phyloP scores from a whole-genome alignment of 345 rosid species.

The Noccaea caerulescens region DNA sequence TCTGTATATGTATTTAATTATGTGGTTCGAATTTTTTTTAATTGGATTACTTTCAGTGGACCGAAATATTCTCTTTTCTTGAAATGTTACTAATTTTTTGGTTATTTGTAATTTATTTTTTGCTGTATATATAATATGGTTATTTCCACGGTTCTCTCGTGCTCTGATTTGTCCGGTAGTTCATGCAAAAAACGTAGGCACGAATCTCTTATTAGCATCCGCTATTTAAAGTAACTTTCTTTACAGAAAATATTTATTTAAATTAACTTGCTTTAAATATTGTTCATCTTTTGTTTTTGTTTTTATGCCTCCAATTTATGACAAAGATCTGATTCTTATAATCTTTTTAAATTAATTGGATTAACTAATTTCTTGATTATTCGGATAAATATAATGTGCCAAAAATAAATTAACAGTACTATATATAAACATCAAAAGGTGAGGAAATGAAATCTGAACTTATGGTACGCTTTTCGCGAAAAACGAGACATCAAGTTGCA shows the following conservation, averaged over 20 bases:
- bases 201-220: slow-evolving; percentile 36
- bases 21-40: background rate
- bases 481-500: slow-evolving; percentile 42
- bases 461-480: slow-evolving; percentile 18
- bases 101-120: background rate
- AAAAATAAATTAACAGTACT: background rate
- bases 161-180: slow-evolving; percentile 30
- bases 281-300: slow-evolving; percentile 18
- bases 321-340: slow-evolving; percentile 37
- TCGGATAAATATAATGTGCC: slow-evolving; percentile 10
- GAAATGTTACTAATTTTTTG: background rate
- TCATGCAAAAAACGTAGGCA: slow-evolving; percentile 41
- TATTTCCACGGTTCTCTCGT: slow-evolving; percentile 22
- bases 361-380: slow-evolving; percentile 2
- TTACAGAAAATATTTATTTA: background rate
- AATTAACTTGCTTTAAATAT: slow-evolving; percentile 23
- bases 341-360: background rate
- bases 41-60: slow-evolving; percentile 21
- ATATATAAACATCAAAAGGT: background rate
- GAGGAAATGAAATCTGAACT: slow-evolving; percentile 10
- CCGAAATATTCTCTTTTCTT: slow-evolving; percentile 14
- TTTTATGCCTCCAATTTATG: slow-evolving; percentile 30
- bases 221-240: slow-evolving; percentile 21
- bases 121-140: background rate
- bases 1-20: background rate